Conservation (phyloP, 2,329 filamentous ascomycete genomes). For the Ustulina deusta region DNA sequence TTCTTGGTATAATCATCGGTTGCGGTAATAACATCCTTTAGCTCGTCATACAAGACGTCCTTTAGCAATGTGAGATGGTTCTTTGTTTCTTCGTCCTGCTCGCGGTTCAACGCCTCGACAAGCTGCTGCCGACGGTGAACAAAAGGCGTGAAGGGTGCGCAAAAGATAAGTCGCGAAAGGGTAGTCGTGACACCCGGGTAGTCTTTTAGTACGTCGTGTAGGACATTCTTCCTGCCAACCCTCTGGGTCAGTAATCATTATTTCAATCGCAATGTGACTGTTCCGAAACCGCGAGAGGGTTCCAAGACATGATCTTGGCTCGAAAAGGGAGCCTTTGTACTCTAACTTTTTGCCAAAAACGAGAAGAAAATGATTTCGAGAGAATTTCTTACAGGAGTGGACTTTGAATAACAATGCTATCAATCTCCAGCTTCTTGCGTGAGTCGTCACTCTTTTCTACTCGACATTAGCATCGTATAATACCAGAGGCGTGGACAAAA, state of each 20-base stretch:
- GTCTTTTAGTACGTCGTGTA: constrained; percentile 58
- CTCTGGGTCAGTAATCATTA: not conserved
- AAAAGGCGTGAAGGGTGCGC: constrained; percentile 62
- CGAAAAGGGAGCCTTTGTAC: no score
- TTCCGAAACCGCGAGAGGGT: no score
- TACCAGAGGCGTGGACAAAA: not conserved
- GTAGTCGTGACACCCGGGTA: constrained; percentile 64
- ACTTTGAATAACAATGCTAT: constrained; percentile 60
- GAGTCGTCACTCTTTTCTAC: constrained; percentile 56
- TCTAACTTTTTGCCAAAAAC: no score
- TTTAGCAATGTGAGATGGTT: constrained; percentile 54
- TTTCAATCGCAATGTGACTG: no score
- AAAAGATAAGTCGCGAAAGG: constrained; percentile 63
- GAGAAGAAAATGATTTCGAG: no score
- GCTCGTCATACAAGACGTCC: constrained; percentile 52
- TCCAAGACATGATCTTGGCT: no score
- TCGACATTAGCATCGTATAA: constrained; percentile 6
- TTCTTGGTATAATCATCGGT: constrained; percentile 50
- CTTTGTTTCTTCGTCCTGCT: constrained; percentile 52
- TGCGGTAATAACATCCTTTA: constrained; percentile 53
- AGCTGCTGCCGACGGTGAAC: constrained; percentile 65
- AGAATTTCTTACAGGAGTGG: constrained; percentile 53
- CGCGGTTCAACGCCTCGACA: constrained; percentile 43
- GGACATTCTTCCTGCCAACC: constrained; percentile 54
- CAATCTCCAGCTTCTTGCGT: constrained; percentile 59